A percentile compares a stretch with the other conserved stretches of the same genome.
Conservation (phyloP, 2,329 filamentous ascomycete species). For the Xylaria polymorpha region DNA sequence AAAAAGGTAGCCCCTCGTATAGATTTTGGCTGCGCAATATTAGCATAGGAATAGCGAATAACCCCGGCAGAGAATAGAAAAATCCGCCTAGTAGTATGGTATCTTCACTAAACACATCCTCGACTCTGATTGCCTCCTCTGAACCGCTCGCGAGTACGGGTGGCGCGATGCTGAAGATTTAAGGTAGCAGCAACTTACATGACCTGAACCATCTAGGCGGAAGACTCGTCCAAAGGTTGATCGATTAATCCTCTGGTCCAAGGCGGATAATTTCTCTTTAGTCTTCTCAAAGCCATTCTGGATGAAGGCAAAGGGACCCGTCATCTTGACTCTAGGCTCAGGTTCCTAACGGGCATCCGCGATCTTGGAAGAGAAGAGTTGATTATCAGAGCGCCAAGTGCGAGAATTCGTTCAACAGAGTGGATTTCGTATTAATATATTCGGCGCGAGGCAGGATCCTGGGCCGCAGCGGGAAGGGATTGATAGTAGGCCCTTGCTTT, state of each 20-base stretch:
- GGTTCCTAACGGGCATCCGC: background rate
- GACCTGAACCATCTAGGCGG: slow-evolving; percentile 71
- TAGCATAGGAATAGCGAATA: slow-evolving; percentile 23
- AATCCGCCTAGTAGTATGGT: background rate
- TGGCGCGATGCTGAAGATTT: background rate
- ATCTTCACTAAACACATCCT: background rate
- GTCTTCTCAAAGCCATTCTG: slow-evolving; percentile 37
- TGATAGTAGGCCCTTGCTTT: slow-evolving; percentile 3
- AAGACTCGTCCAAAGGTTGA: slow-evolving; percentile 67
- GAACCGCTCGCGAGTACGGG: background rate
- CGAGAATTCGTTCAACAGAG: background rate
- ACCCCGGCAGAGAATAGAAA: background rate
- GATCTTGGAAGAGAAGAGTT: background rate
- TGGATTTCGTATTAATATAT: background rate
- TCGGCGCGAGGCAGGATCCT: background rate
- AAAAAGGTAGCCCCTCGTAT: slow-evolving; percentile 77
- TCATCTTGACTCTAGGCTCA: slow-evolving; percentile 25
- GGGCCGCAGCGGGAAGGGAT: background rate
- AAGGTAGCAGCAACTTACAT: slow-evolving; percentile 60
- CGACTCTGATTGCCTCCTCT: background rate
- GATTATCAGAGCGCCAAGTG: background rate
- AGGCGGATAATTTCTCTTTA: slow-evolving; percentile 36
- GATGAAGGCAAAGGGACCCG: slow-evolving; percentile 22
- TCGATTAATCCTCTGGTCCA: slow-evolving; percentile 49
- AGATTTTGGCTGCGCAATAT: slow-evolving; percentile 67